Evolutionary conservation across 1,284 basidiomycete genomes (phyloP).

Genomic region (Microbotryum scabiosae): DNA sequence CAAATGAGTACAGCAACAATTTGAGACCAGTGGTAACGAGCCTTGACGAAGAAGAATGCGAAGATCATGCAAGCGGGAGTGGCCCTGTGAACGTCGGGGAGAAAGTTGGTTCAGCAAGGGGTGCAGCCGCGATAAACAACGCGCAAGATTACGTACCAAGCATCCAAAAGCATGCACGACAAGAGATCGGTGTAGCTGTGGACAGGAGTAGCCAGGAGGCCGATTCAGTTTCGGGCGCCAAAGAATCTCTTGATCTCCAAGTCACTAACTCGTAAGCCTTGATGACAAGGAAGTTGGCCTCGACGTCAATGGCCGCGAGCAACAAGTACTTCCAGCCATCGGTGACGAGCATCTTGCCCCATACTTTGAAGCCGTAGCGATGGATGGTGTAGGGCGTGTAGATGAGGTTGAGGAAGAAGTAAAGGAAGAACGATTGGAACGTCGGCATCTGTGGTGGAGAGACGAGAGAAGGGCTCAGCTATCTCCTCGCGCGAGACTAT

Average conservation of each 20-base stretch:
- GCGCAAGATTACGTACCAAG: conserved; percentile 43
- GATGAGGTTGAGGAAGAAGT: conserved; percentile 61
- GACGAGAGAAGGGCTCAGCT: conserved; percentile 47
- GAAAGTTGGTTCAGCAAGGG: conserved; percentile 33
- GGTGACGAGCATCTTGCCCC: conserved; percentile 57
- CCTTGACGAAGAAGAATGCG: conserved; percentile 69
- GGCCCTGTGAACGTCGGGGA: conserved; percentile 41
- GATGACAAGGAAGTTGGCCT: conserved; percentile 69
- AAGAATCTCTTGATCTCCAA: background rate
- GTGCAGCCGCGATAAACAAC: too few species aligned
- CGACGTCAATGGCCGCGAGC: conserved; percentile 48
- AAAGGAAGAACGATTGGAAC: conserved; percentile 73
- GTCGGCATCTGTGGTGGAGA: conserved; percentile 49
- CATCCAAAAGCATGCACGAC: conserved; percentile 77
- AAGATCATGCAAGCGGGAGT: conserved; percentile 75
- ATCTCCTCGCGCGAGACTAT: conserved; percentile 52
- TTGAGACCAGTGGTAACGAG: conserved; percentile 72
- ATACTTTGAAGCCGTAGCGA: conserved; percentile 66
- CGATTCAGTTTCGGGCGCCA: background rate
- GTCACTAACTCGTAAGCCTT: conserved; percentile 45
- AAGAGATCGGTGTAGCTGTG: conserved; percentile 72
- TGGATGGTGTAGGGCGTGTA: conserved; percentile 84
- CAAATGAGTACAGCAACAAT: conserved; percentile 61
- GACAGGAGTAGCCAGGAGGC: conserved; percentile 41
- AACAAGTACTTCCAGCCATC: conserved; percentile 82